phyloP scores from a whole-genome alignment of 805 yeast species.

The Cyberlindnera maritima region DNA sequence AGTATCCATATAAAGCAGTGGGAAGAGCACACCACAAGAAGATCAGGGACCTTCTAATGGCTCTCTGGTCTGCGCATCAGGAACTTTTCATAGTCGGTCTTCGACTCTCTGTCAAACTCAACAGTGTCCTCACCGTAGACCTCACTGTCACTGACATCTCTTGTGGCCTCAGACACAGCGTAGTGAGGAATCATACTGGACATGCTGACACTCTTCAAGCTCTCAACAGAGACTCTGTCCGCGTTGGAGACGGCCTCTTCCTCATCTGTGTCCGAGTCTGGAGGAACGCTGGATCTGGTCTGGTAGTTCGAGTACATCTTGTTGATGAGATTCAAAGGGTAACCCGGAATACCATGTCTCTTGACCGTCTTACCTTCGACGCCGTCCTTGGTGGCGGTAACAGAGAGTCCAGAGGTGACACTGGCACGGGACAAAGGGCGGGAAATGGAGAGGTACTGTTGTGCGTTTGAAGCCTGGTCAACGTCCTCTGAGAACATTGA shows the following conservation, averaged over 20 bases:
- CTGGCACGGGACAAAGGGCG: constrained; percentile 62
- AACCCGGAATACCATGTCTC: constrained; percentile 40
- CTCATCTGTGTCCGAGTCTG: constrained; percentile 8
- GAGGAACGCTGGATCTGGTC: constrained; percentile 5
- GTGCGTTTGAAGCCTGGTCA: constrained; percentile 5
- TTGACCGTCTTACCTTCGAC: constrained; percentile 60
- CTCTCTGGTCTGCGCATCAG: constrained; percentile 15
- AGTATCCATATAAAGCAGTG: too few relatives aligned
- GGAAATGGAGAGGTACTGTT: constrained; percentile 33
- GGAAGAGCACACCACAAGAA: background rate
- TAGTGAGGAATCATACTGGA: constrained; percentile 30
- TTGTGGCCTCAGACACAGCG: constrained; percentile 15
- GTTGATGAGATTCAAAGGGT: constrained; percentile 35
- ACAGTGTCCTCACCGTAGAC: constrained; percentile 14
- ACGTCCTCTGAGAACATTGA: constrained; percentile 14
- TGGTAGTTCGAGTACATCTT: constrained; percentile 31
- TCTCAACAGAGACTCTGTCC: constrained; percentile 22
- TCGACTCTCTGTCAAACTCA: constrained; percentile 20
- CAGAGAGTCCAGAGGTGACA: constrained; percentile 64
- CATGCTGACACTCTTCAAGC: constrained; percentile 24
- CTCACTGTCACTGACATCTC: constrained; percentile 11
- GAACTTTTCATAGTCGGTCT: constrained; percentile 24
- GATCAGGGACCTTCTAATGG: background rate
- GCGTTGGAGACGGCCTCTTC: constrained; percentile 3
- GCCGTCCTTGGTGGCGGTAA: constrained; percentile 74